Percentiles rank a stretch among this genome's conserved stretches.
phyloP scores from a whole-genome alignment of 371 early-diverging fungal species.

The Homolaphlyctis polyrhiza region DNA sequence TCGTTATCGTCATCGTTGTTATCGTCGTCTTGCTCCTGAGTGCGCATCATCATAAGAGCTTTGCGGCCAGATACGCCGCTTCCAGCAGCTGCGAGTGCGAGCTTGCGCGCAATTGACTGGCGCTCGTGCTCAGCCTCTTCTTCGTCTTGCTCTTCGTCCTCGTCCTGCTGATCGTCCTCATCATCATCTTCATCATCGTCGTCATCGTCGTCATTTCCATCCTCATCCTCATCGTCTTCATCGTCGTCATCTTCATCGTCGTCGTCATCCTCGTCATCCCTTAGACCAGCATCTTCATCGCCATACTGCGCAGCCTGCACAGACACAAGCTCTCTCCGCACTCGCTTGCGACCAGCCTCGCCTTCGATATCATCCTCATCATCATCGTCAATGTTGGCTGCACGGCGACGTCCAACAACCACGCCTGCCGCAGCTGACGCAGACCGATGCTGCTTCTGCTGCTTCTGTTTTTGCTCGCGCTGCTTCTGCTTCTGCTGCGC shows the following conservation, averaged over 20 bases:
- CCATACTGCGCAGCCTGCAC: not conserved
- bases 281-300: not conserved
- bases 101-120: no score
- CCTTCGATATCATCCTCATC: not conserved
- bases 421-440: not conserved
- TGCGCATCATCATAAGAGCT: conserved; percentile 39
- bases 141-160: conserved; percentile 36
- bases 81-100: no score
- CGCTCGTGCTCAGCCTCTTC: conserved; percentile 39
- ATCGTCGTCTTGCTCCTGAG: conserved; percentile 15
- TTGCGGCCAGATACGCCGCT: conserved; percentile 31
- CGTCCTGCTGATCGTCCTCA: conserved; percentile 52
- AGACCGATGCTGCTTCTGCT: not conserved
- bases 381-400: not conserved
- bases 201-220: not conserved
- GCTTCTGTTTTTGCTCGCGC: not conserved
- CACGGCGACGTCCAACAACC: not conserved
- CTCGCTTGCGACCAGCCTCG: not conserved
- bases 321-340: not conserved
- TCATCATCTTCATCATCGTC: not conserved
- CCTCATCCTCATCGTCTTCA: not conserved
- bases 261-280: not conserved
- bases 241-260: not conserved
- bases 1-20: conserved; percentile 21
- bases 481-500: no score